These are phyloP conservation scores for Selenicereus undatus DNA, from an alignment of 148 eudicot species.

Conservation along the genomic window DNA sequence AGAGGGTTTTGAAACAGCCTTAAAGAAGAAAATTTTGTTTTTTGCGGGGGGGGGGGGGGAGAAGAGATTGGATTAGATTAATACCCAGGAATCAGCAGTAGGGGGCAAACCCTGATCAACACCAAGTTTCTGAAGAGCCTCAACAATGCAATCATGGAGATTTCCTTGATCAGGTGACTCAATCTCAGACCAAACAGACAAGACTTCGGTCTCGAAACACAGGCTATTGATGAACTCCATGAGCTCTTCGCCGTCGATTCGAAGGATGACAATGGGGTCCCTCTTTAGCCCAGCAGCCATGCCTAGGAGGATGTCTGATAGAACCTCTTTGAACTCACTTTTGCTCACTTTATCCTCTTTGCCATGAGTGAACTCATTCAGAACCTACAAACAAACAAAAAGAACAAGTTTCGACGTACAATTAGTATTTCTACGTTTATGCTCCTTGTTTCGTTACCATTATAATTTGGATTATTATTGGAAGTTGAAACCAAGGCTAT, in stretches of 20 bases:
- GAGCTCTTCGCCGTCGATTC: slow-evolving; percentile 87
- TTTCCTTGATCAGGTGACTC: slow-evolving; percentile 37
- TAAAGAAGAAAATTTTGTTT: neutral
- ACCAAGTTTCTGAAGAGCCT: slow-evolving; percentile 65
- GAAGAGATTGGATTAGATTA: neutral
- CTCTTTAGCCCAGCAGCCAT: slow-evolving; percentile 94
- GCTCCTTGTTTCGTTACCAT: no score
- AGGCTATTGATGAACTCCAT: slow-evolving; percentile 52
- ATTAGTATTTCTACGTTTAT: no score
- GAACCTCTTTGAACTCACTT: slow-evolving; percentile 66
- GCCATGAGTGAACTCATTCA: slow-evolving; percentile 79
- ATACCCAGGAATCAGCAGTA: slow-evolving; percentile 81
- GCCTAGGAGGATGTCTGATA: slow-evolving; percentile 78
- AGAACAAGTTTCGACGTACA: no score
- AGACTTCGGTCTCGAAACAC: slow-evolving; percentile 53
- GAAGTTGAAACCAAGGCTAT: no score
- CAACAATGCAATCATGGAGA: slow-evolving; percentile 42
- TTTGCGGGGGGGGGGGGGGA: neutral
- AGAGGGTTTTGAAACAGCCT: neutral
- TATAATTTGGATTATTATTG: no score
- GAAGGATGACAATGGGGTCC: slow-evolving; percentile 83
- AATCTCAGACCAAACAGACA: slow-evolving; percentile 51
- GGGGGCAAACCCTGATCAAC: slow-evolving; percentile 95
- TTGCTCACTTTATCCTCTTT: slow-evolving; percentile 73
- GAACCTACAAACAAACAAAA: slow-evolving; percentile 40